Base-by-base conservation (phyloP, 1,284 basidiomycete genomes). In the Takashimella tepidaria region DNA sequence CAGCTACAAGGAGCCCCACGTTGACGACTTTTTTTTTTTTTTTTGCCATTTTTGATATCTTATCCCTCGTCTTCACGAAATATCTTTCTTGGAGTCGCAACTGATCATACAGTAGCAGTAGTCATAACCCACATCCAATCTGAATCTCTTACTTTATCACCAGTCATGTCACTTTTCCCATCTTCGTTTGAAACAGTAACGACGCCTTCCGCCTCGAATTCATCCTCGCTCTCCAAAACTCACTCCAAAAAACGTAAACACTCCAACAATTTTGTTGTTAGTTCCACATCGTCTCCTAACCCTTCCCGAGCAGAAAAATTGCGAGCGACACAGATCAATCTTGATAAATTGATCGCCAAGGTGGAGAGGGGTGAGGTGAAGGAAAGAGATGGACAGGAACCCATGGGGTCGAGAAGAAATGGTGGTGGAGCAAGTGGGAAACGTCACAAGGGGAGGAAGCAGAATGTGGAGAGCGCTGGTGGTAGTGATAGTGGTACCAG, bases 261-360 rank as follows among this genome's bases (percentile, higher is more conserved):
- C 21, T 72, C 80, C 1, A n/a, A n/a, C n/a, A n/a, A n/a, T n/a
- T n/a, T n/a, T n/a, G n/a, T n/a, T n/a, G n/a, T n/a, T n/a, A n/a
- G n/a, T n/a, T n/a, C n/a, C n/a, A 16, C 31, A 8, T 8, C 31
- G 10, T 8, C 10, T 8, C 16, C 31, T 16, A 16, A 16, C 10
- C 10, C 10, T 8, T 37, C 31, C 16, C 31, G 31, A 37, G 53
- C 63, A 21, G 69, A 65, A 37, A 57, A 62, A 51, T 55, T 70
- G 13, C 63, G 62, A 63, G 76, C 60, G 13, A 81, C 83, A 11
- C 79, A 83, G 60, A 76, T 82, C 66, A 91, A 90, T 69, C 71
- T 92, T 45, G 87, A 91, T 66, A 90, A 85, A 70, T 78, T 93
- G 45, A 81, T 92, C 75, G 79, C 80, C 54, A 82, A 80, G 62